phyloP scores from a whole-genome alignment of 1,284 basidiomycete species.

The Rhizoctonia solani region DNA sequence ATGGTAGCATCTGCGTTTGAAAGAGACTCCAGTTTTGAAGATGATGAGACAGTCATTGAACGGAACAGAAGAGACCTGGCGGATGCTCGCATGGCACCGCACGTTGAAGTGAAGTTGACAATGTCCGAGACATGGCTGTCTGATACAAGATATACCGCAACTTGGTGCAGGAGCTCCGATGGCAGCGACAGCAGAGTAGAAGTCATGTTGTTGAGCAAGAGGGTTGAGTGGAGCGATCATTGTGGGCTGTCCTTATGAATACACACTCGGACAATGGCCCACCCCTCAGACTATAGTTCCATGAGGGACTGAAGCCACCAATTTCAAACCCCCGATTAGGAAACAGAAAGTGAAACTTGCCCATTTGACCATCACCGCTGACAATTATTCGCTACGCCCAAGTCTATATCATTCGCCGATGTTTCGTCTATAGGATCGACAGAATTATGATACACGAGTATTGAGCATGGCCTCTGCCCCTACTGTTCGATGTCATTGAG shows the following conservation, averaged over 20 bases:
- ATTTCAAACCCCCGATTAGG: not conserved
- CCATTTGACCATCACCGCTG: no score
- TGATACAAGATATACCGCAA: not conserved
- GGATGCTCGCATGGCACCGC: slow-evolving; percentile 2
- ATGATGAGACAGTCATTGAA: slow-evolving; percentile 11
- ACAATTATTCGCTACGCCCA: no score
- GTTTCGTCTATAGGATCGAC: no score
- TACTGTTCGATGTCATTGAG: not conserved
- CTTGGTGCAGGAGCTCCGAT: slow-evolving; percentile 25
- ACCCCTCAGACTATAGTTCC: not conserved
- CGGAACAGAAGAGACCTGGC: slow-evolving; percentile 20
- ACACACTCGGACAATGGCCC: not conserved
- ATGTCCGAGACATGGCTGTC: not conserved
- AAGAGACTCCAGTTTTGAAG: slow-evolving; percentile 15
- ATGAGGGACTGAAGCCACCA: slow-evolving; percentile 27
- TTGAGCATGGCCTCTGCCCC: not conserved
- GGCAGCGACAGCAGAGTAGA: slow-evolving; percentile 4
- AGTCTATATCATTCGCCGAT: no score
- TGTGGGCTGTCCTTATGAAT: not conserved
- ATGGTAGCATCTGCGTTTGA: slow-evolving; percentile 1
- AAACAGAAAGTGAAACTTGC: no score
- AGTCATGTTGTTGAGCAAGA: not conserved
- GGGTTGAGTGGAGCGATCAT: not conserved
- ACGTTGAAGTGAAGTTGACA: not conserved
- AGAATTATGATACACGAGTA: no score